Percentiles rank a stretch among this genome's conserved stretches.
These are phyloP conservation scores for Cryptococcus sp. DNA, from an alignment of 1,284 basidiomycete species.

Conservation along the genomic window DNA sequence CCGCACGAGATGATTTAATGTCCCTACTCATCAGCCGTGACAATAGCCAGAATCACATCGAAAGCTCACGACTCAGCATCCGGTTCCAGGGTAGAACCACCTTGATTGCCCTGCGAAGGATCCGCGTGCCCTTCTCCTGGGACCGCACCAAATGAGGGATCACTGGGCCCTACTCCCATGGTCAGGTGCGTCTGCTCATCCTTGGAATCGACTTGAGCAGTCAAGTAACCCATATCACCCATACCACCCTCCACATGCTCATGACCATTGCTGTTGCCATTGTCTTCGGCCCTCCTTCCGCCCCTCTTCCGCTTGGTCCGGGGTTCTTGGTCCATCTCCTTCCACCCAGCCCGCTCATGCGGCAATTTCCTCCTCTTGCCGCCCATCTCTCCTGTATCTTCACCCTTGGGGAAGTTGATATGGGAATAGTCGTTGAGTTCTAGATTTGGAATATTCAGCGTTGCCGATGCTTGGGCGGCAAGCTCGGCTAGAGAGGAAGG, in stretches of 20 bases:
- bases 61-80: background rate
- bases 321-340: constrained; percentile 33
- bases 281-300: background rate
- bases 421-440: too few relatives aligned
- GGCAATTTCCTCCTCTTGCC: constrained; percentile 40
- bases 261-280: background rate
- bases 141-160: too few relatives aligned
- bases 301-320: constrained; percentile 7
- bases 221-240: too few relatives aligned
- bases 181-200: too few relatives aligned
- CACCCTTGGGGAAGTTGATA: constrained; percentile 5
- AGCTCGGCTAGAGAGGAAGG: constrained; percentile 6
- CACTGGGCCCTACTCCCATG: too few relatives aligned
- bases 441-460: too few relatives aligned
- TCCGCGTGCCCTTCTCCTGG: too few relatives aligned
- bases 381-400: constrained; percentile 41
- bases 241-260: background rate
- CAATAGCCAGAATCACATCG: background rate
- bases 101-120: too few relatives aligned
- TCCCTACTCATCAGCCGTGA: constrained; percentile 10
- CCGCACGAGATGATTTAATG: constrained; percentile 34
- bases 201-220: too few relatives aligned
- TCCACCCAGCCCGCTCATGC: constrained; percentile 43
- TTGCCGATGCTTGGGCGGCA: constrained; percentile 4
- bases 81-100: background rate